Evolutionary conservation across 768 basidiomycete genomes (phyloP), one percentile per base, ranked within the genome.

Genomic region (Calocybe cyanea): DNA sequence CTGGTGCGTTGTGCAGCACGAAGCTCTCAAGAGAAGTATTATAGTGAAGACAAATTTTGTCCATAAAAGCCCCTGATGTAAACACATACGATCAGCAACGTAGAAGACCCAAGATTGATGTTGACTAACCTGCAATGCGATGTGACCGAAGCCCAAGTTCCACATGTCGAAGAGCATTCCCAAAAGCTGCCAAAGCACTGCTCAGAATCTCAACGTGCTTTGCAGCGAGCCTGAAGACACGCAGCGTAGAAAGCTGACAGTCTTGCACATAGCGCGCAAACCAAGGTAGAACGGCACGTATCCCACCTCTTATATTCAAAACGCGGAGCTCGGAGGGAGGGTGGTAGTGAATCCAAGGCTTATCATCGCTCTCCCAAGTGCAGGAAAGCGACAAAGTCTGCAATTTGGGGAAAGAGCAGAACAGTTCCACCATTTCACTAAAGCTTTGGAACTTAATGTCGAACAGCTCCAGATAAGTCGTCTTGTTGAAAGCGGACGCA

Each of bases 371-470:
- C 13, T 14, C 23, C 46, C 46, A 48, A 9, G 24, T 37, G 23
- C 34, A 43, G n/a, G 40, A 48, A 10, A 48, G 35, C 14, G 33
- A 41, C 46, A 48, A 25, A 2, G 33, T 31, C 24, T 32, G 40
- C 8, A 48, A 17, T n/a, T 21, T 24, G 0, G 46, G 35, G 24
- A 48, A 37, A 9, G 23, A 25, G 14, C 40, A 48, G 18, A 18
- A 37, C 2, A 35, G 21, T 9, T 42, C 13, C 21, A 42, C 23
- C 33, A 48, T 37, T 3, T 42, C 34, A 32, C 24, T 28, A 21
- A 48, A 48, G 21, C 14, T 35, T n/a, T 11, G 11, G 17, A 41
- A 40, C 5, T 11, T 25, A 31, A 46, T 15, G 20, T 41, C 31
- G 23, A 17, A 33, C 8, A 42, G 17, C 31, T 48, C 46, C 1